phyloP scores from a whole-genome alignment of 805 yeast species.

The Candida chilensis region DNA sequence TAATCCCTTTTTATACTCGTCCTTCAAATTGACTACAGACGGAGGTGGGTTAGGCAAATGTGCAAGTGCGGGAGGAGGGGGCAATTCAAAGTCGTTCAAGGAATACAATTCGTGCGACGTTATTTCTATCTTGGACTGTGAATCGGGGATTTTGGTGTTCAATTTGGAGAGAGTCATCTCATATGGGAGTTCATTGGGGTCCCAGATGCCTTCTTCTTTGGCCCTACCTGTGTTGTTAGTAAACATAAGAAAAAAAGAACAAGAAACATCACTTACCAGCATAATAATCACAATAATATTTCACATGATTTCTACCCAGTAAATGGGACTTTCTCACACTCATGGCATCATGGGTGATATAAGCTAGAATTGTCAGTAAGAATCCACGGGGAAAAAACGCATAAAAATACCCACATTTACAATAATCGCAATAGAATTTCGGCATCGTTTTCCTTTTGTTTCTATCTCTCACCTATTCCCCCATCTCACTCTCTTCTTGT shows the following conservation, averaged over 20 bases:
- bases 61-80: constrained; percentile 21
- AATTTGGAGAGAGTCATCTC: constrained; percentile 23
- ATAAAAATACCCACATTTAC: constrained; percentile 35
- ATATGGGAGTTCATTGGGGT: constrained; percentile 16
- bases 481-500: no score
- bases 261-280: constrained; percentile 25
- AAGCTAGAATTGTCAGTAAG: constrained; percentile 22
- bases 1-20: constrained; percentile 1
- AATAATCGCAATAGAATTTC: constrained; percentile 76
- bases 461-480: no score
- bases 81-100: constrained; percentile 5
- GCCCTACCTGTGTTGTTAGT: constrained; percentile 12
- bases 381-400: background rate
- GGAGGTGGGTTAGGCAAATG: constrained; percentile 28
- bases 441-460: no score
- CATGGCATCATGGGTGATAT: constrained; percentile 80
- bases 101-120: background rate
- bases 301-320: constrained; percentile 68
- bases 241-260: background rate
- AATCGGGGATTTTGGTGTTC: constrained; percentile 20
- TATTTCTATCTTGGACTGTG: background rate
- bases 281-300: constrained; percentile 66
- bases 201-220: constrained; percentile 7
- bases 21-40: constrained; percentile 7
- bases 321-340: constrained; percentile 79